Evolutionary conservation across 2,329 filamentous ascomycete genomes (phyloP), one percentile per base, ranked within the genome.

Genomic region (Claviceps quebecensis): DNA sequence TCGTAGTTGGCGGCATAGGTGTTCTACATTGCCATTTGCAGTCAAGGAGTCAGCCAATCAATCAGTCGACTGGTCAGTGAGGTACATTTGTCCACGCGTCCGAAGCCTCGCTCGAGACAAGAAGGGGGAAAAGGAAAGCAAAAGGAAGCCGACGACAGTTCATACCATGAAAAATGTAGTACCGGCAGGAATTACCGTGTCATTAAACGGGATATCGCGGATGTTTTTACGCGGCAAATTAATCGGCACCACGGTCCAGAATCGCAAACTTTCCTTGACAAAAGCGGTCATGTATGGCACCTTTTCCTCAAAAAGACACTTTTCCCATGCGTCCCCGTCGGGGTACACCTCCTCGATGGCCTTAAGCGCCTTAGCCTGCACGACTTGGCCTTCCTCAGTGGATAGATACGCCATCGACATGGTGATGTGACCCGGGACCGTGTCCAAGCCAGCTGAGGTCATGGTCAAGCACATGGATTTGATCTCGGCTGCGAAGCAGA

Each of bases 381-480:
- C 83, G 2, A 74, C 71, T 57, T 86, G 83, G 14, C 86, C 85
- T 11, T 81, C 71, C 0, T 74, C 66, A 0, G 78, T 81, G n/a
- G 83, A 77, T 2, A 93, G 75, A 58, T 86, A 87, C 2, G 84
- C 87, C 45, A 91, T 78, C 13, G 83, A 82, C 83, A 88, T 87
- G 59, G 88, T 83, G 9, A 91, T 68, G 55, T 89, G 90, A 11
- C 81, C 84, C 0, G 87, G 84, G 1, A 93, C 83, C 0, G 87
- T 93, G 62, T 93, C 87, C 16, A 91, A 76, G 17, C 87, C 87
- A 0, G 85, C 87, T 1, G 83, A 86, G 0, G 91, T 83, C 78
- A 91, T 89, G 23, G 85, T 88, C 23, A 93, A 67, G 62, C 86
- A 87, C 57, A 93, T 87, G 2, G 84, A 86, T 65, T 85, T 87